phyloP scores from a whole-genome alignment of 805 yeast species.

The Lachancea sp. region DNA sequence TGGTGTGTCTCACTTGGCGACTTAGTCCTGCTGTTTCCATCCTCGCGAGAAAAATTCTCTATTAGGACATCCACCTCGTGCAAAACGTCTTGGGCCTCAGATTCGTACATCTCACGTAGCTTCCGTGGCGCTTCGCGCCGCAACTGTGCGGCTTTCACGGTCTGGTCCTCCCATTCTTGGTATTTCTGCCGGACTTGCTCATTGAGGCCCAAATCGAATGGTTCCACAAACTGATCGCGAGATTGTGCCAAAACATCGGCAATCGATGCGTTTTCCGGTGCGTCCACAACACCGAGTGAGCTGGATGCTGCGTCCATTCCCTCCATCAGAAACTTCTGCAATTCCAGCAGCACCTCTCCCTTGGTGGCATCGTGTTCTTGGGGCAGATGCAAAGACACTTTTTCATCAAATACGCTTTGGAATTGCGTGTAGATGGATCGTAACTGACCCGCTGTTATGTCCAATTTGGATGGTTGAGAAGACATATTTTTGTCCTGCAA shows the following conservation, averaged over 20 bases:
- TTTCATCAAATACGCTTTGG: slow-evolving; percentile 20
- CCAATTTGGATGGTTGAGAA: slow-evolving; percentile 14
- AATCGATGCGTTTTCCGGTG: slow-evolving; percentile 27
- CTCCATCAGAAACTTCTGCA: slow-evolving; percentile 22
- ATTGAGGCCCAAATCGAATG: slow-evolving; percentile 62
- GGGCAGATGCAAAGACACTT: slow-evolving; percentile 18
- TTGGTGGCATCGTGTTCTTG: slow-evolving; percentile 16
- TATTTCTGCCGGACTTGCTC: slow-evolving; percentile 51
- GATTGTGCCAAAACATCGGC: slow-evolving; percentile 17
- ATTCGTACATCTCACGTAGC: slow-evolving; percentile 34
- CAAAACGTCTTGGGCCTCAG: slow-evolving; percentile 4
- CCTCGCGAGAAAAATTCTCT: slow-evolving; percentile 7
- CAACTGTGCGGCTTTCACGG: slow-evolving; percentile 49
- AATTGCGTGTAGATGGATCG: slow-evolving; percentile 27
- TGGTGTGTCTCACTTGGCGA: too few species aligned
- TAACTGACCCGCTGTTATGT: slow-evolving; percentile 24
- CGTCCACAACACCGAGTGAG: slow-evolving; percentile 55
- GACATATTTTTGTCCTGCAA: slow-evolving; percentile 7
- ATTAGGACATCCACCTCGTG: slow-evolving; percentile 4
- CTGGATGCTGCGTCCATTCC: slow-evolving; percentile 47
- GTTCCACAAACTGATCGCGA: slow-evolving; percentile 43
- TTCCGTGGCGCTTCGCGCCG: slow-evolving; percentile 47
- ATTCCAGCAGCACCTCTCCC: slow-evolving; percentile 20
- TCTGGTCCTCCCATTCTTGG: slow-evolving; percentile 54
- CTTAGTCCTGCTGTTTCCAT: too few species aligned